Evolutionary conservation across 805 yeast species (phyloP), one percentile per base, ranked within the genome.

Genomic region (Limtongia smithiae): DNA sequence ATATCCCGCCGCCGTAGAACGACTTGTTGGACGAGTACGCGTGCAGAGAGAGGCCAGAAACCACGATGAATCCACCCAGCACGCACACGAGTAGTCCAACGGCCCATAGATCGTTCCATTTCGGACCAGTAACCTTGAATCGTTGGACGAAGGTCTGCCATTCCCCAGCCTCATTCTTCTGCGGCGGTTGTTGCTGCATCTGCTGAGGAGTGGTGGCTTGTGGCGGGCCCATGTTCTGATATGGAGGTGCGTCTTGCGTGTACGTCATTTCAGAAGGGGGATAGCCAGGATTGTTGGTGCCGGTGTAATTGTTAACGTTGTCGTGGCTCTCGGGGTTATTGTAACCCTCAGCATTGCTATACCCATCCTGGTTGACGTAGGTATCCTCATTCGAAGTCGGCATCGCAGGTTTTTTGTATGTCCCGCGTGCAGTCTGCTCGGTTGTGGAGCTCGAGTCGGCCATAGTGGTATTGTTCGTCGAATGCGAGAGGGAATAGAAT

Each of bases 21-120:
- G 77, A 68, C 59, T 77, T 76, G 2, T 80, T 78, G 17, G 69
- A 58, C 3, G 77, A 72, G 69, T 85, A 83, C 7, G 85, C 83
- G 54, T 79, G 72, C 53, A 89, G 67, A 1, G 86, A 78, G 42
- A 87, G 74, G 5, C 76, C 83, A 0, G 95, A 82, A 34, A 89
- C 71, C 0, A 80, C 87, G 24, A 80, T 65, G 62, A 86, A 87
- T 0, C 90, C 95, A 15, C 71, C 77, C 18, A 68, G 50, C 3
- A 76, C 62, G 7, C 68, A 44, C 41, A 75, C 71, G 54, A 86
- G 73, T 7, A 83, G 54, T 0, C 85, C 75, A 62, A 84, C 83
- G 0, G 83, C 79, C 76, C 82, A 76, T 25, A 55, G 41, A 65
- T 88, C 96, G 61, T 88, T 81, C 68, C 73, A 78, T 50, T 69